Evolutionary conservation across 306 rosid genomes (phyloP).

Genomic region (Citrullus amarus): DNA sequence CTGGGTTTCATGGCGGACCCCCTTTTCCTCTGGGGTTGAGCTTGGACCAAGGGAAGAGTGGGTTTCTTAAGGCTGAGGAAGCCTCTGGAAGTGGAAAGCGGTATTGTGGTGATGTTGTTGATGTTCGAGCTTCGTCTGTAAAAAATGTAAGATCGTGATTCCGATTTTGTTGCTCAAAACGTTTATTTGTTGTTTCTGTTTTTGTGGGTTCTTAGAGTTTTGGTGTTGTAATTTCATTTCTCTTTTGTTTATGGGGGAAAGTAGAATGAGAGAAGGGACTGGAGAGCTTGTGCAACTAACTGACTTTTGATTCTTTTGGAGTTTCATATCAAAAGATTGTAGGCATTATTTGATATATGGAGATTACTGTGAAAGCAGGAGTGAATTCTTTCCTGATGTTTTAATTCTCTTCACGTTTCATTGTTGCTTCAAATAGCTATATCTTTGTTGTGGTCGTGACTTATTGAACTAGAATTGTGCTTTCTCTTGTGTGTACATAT

Average conservation of each 20-base stretch:
- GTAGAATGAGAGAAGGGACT: background rate
- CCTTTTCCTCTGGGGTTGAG: slow-evolving; percentile 77
- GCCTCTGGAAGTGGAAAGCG: slow-evolving; percentile 80
- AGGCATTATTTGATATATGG: background rate
- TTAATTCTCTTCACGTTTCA: background rate
- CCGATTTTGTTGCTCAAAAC: background rate
- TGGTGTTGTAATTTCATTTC: background rate
- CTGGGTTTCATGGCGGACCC: slow-evolving; percentile 40
- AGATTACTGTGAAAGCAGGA: background rate
- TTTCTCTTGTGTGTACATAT: background rate
- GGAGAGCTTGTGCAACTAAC: background rate
- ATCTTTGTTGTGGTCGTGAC: background rate
- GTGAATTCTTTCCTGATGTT: background rate
- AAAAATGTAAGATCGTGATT: slow-evolving; percentile 45
- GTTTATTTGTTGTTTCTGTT: background rate
- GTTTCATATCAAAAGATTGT: background rate
- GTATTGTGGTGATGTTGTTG: slow-evolving; percentile 60
- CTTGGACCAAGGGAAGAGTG: slow-evolving; percentile 70
- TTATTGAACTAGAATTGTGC: background rate
- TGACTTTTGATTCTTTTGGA: background rate
- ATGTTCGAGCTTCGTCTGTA: slow-evolving; percentile 36
- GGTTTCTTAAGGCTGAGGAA: slow-evolving; percentile 66
- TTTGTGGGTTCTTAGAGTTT: slow-evolving; percentile 4
- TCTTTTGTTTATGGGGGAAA: background rate
- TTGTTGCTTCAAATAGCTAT: background rate